Evolutionary conservation across 371 early-diverging fungal genomes (phyloP), one percentile per base, ranked within the genome.

Genomic region (Mucor ambiguus): DNA sequence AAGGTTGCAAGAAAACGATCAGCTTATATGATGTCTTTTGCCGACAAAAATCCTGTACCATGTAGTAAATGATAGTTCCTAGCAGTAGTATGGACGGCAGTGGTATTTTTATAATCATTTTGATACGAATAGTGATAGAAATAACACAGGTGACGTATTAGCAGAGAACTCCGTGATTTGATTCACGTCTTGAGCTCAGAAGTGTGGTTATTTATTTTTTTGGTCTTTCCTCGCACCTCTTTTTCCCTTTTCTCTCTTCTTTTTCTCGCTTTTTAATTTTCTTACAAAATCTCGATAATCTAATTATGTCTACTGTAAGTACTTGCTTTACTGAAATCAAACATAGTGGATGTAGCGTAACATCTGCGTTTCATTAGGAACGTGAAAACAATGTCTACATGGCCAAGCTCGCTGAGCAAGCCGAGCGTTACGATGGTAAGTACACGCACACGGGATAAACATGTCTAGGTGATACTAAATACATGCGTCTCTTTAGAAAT

Each of bases 401-500:
- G 93, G 99, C 99, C 85, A 98, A 97, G 90, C 93, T 99, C 68
- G 94, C 96, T 75, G 99, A 99, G 87, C 97, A 97, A 84, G 98
- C 99, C 66, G 99, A 99, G 85, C 93, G 99, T 71, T 99, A 98
- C 77, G 98, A 99, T 70, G 82, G 82, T 79, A 79, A 68, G 22
- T 24, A 52, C 0, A 49, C 1, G 3, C 28, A 28, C 28, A 26
- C 28, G 9, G 8, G 7, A 16, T 14, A 52, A 14, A 18, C 24
- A 41, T 18, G 18, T 11, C 41, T 5, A 22, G 18, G n/a, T 14
- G 52, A 52, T 52, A 28, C 24, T 52, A 52, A 52, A 26, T 14
- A 24, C 24, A 24, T 37, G 41, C 5, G 41, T 43, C 46, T 37
- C 18, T 43, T 5, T 81, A 96, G 97, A 97, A 82, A 97, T 97